phyloP scores from a whole-genome alignment of 108 stramenopile species.

The Poteriospumella lacustris region DNA sequence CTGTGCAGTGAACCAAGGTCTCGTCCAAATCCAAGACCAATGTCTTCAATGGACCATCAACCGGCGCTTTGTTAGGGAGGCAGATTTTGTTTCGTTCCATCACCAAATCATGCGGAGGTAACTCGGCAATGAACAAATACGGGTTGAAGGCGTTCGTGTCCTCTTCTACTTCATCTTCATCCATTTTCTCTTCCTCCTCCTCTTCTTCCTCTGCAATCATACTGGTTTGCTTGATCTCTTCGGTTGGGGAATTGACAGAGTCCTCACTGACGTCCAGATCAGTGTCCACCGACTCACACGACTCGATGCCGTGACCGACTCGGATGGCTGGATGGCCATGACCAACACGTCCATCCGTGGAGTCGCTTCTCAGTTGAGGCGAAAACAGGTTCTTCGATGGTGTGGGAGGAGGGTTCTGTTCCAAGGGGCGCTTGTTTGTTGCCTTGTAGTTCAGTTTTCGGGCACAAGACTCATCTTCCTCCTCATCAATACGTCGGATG shows the following conservation, averaged over 20 bases:
- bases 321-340: not conserved
- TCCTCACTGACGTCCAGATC: not conserved
- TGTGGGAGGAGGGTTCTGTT: not conserved
- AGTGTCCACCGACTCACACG: not conserved
- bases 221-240: slow-evolving; percentile 1
- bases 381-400: slow-evolving; percentile 16
- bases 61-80: not conserved
- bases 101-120: slow-evolving; percentile 65
- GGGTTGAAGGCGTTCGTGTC: slow-evolving; percentile 89
- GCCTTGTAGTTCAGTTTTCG: not conserved
- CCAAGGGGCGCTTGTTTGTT: not conserved
- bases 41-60: slow-evolving; percentile 68
- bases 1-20: slow-evolving; percentile 91
- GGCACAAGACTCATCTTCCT: not conserved
- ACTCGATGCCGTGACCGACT: not conserved
- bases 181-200: not conserved
- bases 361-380: not conserved
- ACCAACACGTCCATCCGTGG: not conserved
- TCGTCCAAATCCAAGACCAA: slow-evolving; percentile 98
- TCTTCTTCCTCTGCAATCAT: slow-evolving; percentile 14
- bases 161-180: slow-evolving; percentile 57
- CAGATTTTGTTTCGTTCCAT: not conserved
- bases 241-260: not conserved
- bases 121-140: slow-evolving; percentile 82
- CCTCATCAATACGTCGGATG: too few relatives aligned